These are phyloP conservation scores for Termitomyces sp. DNA, from an alignment of 768 basidiomycete genomes.

Conservation along the genomic window DNA sequence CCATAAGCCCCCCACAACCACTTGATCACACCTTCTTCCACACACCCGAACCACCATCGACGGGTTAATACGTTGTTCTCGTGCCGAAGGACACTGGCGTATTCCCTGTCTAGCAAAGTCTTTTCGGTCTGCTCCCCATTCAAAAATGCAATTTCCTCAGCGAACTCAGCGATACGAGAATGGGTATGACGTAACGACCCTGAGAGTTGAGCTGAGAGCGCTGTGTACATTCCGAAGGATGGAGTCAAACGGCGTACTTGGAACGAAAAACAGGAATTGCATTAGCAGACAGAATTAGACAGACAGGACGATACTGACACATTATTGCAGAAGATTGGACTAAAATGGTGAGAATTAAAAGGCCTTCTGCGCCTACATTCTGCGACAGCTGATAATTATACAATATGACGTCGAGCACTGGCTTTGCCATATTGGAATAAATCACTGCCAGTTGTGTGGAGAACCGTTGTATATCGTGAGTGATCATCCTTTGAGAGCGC, in stretches of 20 bases:
- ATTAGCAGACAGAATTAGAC: background rate
- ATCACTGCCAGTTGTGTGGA: conserved; percentile 88
- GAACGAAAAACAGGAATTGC: background rate
- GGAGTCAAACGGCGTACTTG: conserved; percentile 86
- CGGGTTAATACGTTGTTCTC: conserved; percentile 75
- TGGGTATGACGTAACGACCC: conserved; percentile 90
- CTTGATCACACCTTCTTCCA: conserved; percentile 95
- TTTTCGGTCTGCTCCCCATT: conserved; percentile 89
- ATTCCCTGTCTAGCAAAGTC: conserved; percentile 84
- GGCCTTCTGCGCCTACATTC: conserved; percentile 92
- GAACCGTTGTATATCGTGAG: conserved; percentile 93
- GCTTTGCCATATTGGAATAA: conserved; percentile 92
- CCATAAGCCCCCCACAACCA: conserved; percentile 97
- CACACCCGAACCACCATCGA: conserved; percentile 85
- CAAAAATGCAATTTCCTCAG: conserved; percentile 87
- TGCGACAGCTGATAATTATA: conserved; percentile 95
- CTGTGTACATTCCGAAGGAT: conserved; percentile 87
- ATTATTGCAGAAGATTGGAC: conserved; percentile 82
- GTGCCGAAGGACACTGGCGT: conserved; percentile 79
- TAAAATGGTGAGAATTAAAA: conserved; percentile 74
- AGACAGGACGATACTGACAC: conserved; percentile 41
- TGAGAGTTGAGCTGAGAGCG: conserved; percentile 81
- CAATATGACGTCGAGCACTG: conserved; percentile 84
- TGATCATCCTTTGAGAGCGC: conserved; percentile 67
- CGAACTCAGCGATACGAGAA: conserved; percentile 83